Evolutionary conservation across 1,139 yeast genomes (phyloP).

Genomic region (Meyerozyma sp.): DNA sequence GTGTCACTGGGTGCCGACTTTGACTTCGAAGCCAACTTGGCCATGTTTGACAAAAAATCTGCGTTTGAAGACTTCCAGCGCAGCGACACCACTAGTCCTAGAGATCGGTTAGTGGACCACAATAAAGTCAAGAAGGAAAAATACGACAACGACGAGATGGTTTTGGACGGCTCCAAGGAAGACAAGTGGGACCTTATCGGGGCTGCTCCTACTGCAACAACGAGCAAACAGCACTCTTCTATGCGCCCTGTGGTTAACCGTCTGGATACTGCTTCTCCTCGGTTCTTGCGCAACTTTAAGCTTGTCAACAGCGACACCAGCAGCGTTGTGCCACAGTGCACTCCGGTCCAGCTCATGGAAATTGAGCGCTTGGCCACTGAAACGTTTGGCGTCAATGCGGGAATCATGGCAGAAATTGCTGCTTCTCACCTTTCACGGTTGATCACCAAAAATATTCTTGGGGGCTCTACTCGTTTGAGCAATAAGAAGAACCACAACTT

Average conservation of each 20-base stretch:
- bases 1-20: conserved; percentile 57
- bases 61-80: conserved; percentile 75
- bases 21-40: conserved; percentile 80
- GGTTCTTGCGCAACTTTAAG: conserved; percentile 8
- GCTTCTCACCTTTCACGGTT: conserved; percentile 63
- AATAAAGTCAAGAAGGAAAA: conserved; percentile 46
- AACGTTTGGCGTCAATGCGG: conserved; percentile 45
- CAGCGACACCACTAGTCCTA: conserved; percentile 56
- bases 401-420: conserved; percentile 60
- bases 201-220: not conserved
- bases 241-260: not conserved
- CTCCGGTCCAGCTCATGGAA: conserved; percentile 80
- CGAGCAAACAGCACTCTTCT: not conserved
- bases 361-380: conserved; percentile 60
- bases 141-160: conserved; percentile 72
- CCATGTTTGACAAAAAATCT: conserved; percentile 74
- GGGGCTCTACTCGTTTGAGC: conserved; percentile 62
- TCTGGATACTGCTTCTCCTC: not conserved
- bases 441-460: conserved; percentile 52
- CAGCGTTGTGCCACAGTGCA: conserved; percentile 51
- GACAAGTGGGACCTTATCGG: conserved; percentile 58
- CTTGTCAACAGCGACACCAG: conserved; percentile 20
- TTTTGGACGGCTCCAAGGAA: conserved; percentile 41
- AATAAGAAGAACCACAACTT: conserved; percentile 60
- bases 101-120: conserved; percentile 68